A percentile compares a stretch with the other conserved stretches of the same genome.
These are phyloP conservation scores for Harrya chromipes DNA, from an alignment of 768 basidiomycete genomes.

Conservation along the genomic window DNA sequence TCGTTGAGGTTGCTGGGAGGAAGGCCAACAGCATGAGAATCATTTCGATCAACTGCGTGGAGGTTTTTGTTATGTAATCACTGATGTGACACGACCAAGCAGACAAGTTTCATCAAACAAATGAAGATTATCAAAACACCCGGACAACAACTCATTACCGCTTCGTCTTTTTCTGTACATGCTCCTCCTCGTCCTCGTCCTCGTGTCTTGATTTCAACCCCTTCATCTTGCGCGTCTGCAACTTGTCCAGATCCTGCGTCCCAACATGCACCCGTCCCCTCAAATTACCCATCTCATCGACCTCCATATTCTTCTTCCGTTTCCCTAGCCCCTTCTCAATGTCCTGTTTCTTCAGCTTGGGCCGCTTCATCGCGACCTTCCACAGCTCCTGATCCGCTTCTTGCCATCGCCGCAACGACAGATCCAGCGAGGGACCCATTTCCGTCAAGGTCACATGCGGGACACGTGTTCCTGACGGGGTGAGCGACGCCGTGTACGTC, in stretches of 20 bases:
- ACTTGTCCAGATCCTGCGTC: slow-evolving; percentile 80
- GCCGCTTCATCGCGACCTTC: slow-evolving; percentile 77
- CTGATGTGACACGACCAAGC: no score
- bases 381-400: slow-evolving; percentile 74
- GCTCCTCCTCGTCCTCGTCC: slow-evolving; percentile 22
- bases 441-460: slow-evolving; percentile 81
- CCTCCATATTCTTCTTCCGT: slow-evolving; percentile 92
- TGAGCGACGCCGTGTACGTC: slow-evolving; percentile 73
- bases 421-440: slow-evolving; percentile 91
- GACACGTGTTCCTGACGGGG: slow-evolving; percentile 72
- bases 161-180: slow-evolving; percentile 15
- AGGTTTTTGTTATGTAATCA: slow-evolving; percentile 21
- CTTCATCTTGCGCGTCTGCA: slow-evolving; percentile 97
- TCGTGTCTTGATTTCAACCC: slow-evolving; percentile 54
- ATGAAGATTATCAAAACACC: background rate
- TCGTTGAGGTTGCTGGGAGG: slow-evolving; percentile 8
- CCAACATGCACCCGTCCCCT: slow-evolving; percentile 86
- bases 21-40: slow-evolving; percentile 15
- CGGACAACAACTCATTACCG: background rate
- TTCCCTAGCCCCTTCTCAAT: slow-evolving; percentile 86
- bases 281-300: slow-evolving; percentile 97
- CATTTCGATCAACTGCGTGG: slow-evolving; percentile 2
- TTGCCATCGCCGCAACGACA: slow-evolving; percentile 71
- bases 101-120: no score
- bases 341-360: slow-evolving; percentile 86